Base-by-base conservation (phyloP, 148 eudicot genomes). In the Rhododendron mucronatum region DNA sequence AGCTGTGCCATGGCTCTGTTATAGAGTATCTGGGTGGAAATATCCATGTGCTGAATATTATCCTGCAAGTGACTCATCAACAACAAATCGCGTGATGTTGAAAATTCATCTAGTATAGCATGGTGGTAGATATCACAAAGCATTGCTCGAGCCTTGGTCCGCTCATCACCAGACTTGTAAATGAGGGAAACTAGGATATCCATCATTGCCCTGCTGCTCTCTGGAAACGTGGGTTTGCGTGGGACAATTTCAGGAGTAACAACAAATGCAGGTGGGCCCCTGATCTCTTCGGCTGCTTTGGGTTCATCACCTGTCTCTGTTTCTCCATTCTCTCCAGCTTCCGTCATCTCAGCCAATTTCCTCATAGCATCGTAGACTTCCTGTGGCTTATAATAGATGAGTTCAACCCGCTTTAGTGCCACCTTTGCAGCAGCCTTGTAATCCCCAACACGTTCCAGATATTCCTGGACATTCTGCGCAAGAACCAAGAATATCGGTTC, bases 41-140 rank as follows among this genome's bases (percentile, higher is more conserved):
- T 90, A 82, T 96, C 98, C 96, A 96, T 91, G 79, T 91, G 95
- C 78, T 94, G 98, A 88, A 95, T 79, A 80, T 88, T 95, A 69
- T 96, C 99, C 90, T 96, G 99, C 85, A 96, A 90, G 89, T 96
- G 99, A 89, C 99, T 95, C 99, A 96, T 96, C 35, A 95, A 83
- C 87, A 96, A 87, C 91, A 96, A 90, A 84, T 96, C 98, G 14
- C 98, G 96, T 14, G 98, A 90, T 69, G 90, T 88, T 11, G 95
- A 88, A 78, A 95, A 96, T 85, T 96, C 95, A 88, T 95, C 99
- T 85, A 88, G 85, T 45, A 96, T 91, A 33, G 99, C 98, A 91
- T 96, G 99, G 84, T 96, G 98, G 81, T 95, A 96, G 73, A 96
- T 95, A 81, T 96, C 98, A 89, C 98, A 96, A 6, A 96, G 94